A percentile compares a stretch with the other conserved stretches of the same genome.
These are phyloP conservation scores for Ilex asprella DNA, from an alignment of 257 asterid genomes.

Conservation along the genomic window DNA sequence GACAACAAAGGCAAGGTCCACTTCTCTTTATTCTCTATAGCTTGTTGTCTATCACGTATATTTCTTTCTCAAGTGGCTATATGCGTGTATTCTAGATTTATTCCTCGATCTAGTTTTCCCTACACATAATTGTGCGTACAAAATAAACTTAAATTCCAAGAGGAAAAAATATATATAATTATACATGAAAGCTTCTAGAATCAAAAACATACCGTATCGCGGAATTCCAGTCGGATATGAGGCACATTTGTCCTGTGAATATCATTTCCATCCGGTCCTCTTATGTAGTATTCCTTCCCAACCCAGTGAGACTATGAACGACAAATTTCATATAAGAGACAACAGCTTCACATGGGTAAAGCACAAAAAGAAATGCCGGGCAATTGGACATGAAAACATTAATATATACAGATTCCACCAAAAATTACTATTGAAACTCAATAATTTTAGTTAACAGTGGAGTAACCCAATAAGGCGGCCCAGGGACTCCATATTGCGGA, in stretches of 20 bases:
- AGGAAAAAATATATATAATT: background rate
- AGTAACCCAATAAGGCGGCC: background rate
- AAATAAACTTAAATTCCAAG: background rate
- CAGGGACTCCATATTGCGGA: no score
- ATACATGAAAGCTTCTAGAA: background rate
- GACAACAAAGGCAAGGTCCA: no score
- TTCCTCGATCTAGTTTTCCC: background rate
- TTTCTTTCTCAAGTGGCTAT: background rate
- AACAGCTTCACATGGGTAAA: background rate
- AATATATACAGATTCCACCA: background rate
- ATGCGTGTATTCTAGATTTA: background rate
- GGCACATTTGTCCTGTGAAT: constrained; percentile 96
- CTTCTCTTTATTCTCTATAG: no score
- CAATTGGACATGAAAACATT: no score
- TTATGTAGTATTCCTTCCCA: constrained; percentile 76
- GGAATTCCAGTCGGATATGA: constrained; percentile 86
- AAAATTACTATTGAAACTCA: background rate
- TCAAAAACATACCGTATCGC: constrained; percentile 59
- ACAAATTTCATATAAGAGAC: background rate
- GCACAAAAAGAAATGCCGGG: background rate
- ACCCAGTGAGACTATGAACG: constrained; percentile 81
- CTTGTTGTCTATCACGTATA: no score
- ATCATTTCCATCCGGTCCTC: constrained; percentile 91
- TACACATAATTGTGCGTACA: background rate
- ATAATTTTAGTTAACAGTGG: background rate